These are phyloP conservation scores for Plectranthus barbatus DNA, from an alignment of 257 asterid genomes.

Conservation along the genomic window DNA sequence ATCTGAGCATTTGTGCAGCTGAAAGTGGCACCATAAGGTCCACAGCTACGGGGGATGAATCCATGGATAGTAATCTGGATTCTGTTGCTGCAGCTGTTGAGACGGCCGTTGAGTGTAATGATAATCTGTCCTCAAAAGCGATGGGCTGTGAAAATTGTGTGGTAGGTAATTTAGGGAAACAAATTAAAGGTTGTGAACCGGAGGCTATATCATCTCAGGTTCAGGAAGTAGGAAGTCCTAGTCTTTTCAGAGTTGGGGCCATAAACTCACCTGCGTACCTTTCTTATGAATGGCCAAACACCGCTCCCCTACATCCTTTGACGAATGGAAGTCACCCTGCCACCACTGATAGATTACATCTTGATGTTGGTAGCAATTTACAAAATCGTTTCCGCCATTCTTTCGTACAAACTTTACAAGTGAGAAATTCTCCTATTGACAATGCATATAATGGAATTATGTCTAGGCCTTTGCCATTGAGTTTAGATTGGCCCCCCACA, in stretches of 20 bases:
- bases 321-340: constrained; percentile 66
- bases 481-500: constrained; percentile 85
- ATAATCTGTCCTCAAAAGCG: constrained; percentile 15
- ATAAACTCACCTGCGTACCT: constrained; percentile 50
- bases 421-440: constrained; percentile 67
- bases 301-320: constrained; percentile 55
- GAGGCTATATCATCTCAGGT: constrained; percentile 29
- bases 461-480: constrained; percentile 67
- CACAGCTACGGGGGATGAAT: constrained; percentile 19
- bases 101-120: constrained; percentile 33
- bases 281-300: constrained; percentile 94
- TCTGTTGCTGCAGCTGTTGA: constrained; percentile 24
- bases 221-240: constrained; percentile 40
- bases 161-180: constrained; percentile 31
- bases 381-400: constrained; percentile 79
- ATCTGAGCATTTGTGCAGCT: constrained; percentile 17
- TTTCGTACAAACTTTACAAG: constrained; percentile 57
- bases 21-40: constrained; percentile 18
- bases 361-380: constrained; percentile 93
- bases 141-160: constrained; percentile 20
- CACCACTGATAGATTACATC: constrained; percentile 93
- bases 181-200: constrained; percentile 31
- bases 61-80: constrained; percentile 23
- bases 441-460: constrained; percentile 53
- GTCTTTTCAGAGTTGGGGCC: constrained; percentile 58